A percentile compares a stretch with the other conserved stretches of the same genome.
These are phyloP conservation scores for Globisporangium acanthophoron DNA, from an alignment of 352 stramenopile genomes.

Conservation along the genomic window DNA sequence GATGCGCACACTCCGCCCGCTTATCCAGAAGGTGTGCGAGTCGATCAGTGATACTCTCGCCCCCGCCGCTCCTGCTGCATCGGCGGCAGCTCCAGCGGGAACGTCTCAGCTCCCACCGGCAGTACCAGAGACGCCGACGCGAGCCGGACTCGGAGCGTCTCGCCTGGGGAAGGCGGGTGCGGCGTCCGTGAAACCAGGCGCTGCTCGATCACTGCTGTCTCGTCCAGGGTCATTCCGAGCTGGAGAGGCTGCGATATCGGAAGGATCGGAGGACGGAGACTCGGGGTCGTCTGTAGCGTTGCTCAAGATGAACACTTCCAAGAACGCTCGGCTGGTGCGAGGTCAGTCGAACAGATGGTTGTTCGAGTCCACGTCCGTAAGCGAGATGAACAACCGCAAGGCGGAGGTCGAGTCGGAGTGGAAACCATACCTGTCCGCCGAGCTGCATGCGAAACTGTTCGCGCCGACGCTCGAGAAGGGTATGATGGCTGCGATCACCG, in stretches of 20 bases:
- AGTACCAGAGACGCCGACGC: conserved; percentile 9
- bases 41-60: conserved; percentile 19
- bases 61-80: conserved; percentile 3
- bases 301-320: conserved; percentile 57
- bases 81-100: background rate
- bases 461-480: conserved; percentile 73
- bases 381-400: conserved; percentile 66
- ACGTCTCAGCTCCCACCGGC: conserved; percentile 5
- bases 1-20: conserved; percentile 82
- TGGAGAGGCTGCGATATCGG: conserved; percentile 8
- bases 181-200: conserved; percentile 9
- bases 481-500: conserved; percentile 75
- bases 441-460: conserved; percentile 79
- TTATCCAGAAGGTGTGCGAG: conserved; percentile 73
- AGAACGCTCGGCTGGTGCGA: conserved; percentile 49
- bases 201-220: conserved; percentile 23
- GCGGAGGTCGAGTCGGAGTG: conserved; percentile 73
- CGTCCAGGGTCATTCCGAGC: conserved; percentile 29
- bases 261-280: conserved; percentile 19
- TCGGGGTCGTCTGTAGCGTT: conserved; percentile 22
- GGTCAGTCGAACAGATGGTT: conserved; percentile 82
- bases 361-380: conserved; percentile 65
- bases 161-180: conserved; percentile 4
- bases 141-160: conserved; percentile 8
- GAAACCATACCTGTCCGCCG: conserved; percentile 57